phyloP scores from a whole-genome alignment of 176 grass and related monocot species.

The Oryza nivara region DNA sequence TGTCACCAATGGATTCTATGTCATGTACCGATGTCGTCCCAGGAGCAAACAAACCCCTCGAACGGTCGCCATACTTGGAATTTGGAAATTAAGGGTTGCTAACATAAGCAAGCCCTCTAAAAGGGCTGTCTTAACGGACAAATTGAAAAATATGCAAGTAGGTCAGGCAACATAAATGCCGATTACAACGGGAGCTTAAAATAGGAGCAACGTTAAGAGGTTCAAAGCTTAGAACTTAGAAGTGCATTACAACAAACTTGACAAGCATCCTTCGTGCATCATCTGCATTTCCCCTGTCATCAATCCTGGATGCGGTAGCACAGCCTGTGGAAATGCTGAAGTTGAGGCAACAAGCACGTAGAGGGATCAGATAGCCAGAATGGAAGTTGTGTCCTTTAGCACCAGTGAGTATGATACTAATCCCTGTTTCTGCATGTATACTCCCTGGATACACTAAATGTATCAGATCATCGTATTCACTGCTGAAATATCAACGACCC shows the following conservation, averaged over 20 bases:
- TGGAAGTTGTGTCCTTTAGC: not conserved
- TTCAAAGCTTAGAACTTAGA: constrained; percentile 14
- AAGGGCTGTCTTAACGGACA: constrained; percentile 5
- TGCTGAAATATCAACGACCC: constrained; percentile 54
- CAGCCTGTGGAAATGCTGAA: constrained; percentile 30
- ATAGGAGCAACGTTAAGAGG: constrained; percentile 25
- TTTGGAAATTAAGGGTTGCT: not conserved
- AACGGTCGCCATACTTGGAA: not conserved
- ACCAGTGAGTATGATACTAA: constrained; percentile 25
- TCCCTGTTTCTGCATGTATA: constrained; percentile 21
- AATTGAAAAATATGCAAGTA: constrained; percentile 15
- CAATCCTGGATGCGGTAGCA: constrained; percentile 12
- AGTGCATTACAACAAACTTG: constrained; percentile 24
- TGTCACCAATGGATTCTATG: not conserved
- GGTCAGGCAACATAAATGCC: not conserved
- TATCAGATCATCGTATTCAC: constrained; percentile 58
- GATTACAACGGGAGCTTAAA: constrained; percentile 22
- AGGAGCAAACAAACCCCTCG: not conserved
- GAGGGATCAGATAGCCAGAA: not conserved
- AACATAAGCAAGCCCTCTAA: constrained; percentile 18
- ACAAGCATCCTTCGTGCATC: constrained; percentile 18
- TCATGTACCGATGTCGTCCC: not conserved
- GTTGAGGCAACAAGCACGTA: constrained; percentile 9
- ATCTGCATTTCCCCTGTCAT: not conserved
- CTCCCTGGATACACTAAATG: constrained; percentile 16